A percentile compares a stretch with the other conserved stretches of the same genome.
Conservation (phyloP, 306 rosid species). For the Delonix regia region DNA sequence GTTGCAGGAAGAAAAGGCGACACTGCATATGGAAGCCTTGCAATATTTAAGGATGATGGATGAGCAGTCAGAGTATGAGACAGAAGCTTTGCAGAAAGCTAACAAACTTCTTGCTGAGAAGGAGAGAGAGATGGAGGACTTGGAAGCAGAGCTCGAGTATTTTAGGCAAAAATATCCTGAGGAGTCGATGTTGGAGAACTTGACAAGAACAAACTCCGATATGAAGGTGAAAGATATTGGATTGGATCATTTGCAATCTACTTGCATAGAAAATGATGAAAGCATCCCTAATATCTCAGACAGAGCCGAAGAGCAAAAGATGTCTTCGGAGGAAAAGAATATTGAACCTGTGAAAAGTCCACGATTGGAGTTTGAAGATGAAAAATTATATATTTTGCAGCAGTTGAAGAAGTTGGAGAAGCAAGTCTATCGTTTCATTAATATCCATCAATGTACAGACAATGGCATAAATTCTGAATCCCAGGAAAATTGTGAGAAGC, state of each 20-base stretch:
- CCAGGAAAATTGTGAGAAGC: constrained; percentile 35
- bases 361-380: constrained; percentile 58
- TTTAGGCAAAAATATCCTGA: constrained; percentile 56
- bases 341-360: constrained; percentile 39
- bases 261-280: constrained; percentile 38
- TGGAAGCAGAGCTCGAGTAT: constrained; percentile 65
- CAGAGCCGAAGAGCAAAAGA: constrained; percentile 38
- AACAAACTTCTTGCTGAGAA: constrained; percentile 68
- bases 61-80: constrained; percentile 82
- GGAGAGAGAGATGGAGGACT: constrained; percentile 74
- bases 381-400: constrained; percentile 56
- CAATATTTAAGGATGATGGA: constrained; percentile 83
- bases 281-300: constrained; percentile 32
- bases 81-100: constrained; percentile 65
- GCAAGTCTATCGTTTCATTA: constrained; percentile 55
- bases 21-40: constrained; percentile 85
- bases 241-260: constrained; percentile 57
- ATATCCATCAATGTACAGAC: constrained; percentile 34
- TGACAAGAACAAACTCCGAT: constrained; percentile 48
- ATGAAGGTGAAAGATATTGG: constrained; percentile 76
- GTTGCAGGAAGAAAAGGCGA: constrained; percentile 87
- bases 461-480: constrained; percentile 41
- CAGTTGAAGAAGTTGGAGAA: constrained; percentile 74
- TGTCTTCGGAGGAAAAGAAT: constrained; percentile 34
- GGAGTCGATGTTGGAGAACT: constrained; percentile 48